A percentile compares a stretch with the other conserved stretches of the same genome.
Conservation (phyloP, 2,329 filamentous ascomycete genomes). For the Ceratocystis alfenasii region DNA sequence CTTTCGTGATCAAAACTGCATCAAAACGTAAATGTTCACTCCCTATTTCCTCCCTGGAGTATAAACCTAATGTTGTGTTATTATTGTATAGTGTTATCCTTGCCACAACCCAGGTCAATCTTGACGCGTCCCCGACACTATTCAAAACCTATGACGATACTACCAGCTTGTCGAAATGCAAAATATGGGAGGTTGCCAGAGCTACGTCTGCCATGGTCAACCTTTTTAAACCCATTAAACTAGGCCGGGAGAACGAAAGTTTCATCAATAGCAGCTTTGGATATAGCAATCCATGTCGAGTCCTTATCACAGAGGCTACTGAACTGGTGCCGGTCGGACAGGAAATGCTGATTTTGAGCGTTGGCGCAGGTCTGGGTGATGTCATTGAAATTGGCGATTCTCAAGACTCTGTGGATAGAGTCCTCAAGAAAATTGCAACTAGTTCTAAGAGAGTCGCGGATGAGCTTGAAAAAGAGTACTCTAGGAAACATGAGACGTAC, state of each 20-base stretch:
- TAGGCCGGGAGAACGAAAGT: slow-evolving; percentile 26
- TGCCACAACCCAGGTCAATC: background rate
- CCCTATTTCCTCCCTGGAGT: accelerated
- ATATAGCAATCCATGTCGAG: slow-evolving; percentile 13
- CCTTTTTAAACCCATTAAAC: slow-evolving; percentile 27
- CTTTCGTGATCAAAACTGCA: background rate
- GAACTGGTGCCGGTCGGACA: slow-evolving; percentile 23
- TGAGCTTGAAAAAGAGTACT: slow-evolving; percentile 22
- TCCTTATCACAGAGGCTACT: slow-evolving; percentile 27
- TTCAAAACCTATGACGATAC: slow-evolving; percentile 27
- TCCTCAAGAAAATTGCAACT: background rate
- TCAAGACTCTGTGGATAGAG: background rate
- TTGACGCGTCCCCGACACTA: slow-evolving; percentile 23
- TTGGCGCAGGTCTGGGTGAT: slow-evolving; percentile 26
- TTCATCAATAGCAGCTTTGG: slow-evolving; percentile 28
- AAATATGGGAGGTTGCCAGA: slow-evolving; percentile 28
- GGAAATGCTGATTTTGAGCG: slow-evolving; percentile 24
- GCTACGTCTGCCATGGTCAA: slow-evolving; percentile 27
- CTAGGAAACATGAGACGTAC: slow-evolving; percentile 23
- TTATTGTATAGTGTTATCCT: background rate
- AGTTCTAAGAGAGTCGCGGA: background rate
- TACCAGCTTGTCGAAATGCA: slow-evolving; percentile 23
- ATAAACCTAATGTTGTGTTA: background rate
- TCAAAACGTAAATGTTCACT: background rate
- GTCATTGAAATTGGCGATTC: slow-evolving; percentile 23